phyloP scores from a whole-genome alignment of 139 green algal genomes.

The Tetraselmis chui region DNA sequence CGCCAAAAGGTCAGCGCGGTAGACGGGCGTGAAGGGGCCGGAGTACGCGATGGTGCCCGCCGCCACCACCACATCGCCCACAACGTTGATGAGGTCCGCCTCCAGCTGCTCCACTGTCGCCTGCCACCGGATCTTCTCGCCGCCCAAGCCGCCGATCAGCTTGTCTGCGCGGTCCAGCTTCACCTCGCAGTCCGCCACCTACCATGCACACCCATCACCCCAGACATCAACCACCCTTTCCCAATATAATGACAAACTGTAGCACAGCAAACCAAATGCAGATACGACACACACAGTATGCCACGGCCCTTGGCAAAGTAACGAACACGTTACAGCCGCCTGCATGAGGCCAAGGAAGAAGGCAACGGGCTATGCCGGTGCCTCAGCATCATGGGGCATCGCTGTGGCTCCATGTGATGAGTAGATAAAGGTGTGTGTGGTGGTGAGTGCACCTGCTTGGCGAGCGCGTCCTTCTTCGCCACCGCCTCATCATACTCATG shows the following conservation, averaged over 20 bases:
- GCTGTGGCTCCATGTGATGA: no score
- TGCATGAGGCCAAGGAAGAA: no score
- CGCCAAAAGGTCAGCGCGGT: conserved; percentile 34
- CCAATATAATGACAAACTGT: background rate
- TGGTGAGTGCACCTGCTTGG: conserved; percentile 49
- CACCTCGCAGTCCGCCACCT: conserved; percentile 43
- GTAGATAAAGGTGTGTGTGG: no score
- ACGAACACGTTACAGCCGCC: no score
- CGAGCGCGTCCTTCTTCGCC: conserved; percentile 63
- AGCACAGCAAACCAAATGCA: no score
- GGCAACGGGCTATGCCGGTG: no score
- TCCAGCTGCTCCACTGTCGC: conserved; percentile 56
- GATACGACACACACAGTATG: no score
- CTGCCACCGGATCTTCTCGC: conserved; percentile 61
- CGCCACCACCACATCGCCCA: conserved; percentile 62
- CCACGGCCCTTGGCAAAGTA: no score
- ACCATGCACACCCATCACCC: background rate
- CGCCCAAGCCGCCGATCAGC: conserved; percentile 73
- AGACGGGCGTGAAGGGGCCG: conserved; percentile 66
- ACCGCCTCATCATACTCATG: conserved; percentile 50
- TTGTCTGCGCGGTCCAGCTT: conserved; percentile 69
- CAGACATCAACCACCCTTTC: background rate
- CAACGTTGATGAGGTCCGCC: conserved; percentile 54
- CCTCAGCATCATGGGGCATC: no score
- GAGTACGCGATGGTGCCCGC: conserved; percentile 51